Evolutionary conservation across 2,329 filamentous ascomycete genomes (phyloP).

Genomic region (Penicillium rolfsii): DNA sequence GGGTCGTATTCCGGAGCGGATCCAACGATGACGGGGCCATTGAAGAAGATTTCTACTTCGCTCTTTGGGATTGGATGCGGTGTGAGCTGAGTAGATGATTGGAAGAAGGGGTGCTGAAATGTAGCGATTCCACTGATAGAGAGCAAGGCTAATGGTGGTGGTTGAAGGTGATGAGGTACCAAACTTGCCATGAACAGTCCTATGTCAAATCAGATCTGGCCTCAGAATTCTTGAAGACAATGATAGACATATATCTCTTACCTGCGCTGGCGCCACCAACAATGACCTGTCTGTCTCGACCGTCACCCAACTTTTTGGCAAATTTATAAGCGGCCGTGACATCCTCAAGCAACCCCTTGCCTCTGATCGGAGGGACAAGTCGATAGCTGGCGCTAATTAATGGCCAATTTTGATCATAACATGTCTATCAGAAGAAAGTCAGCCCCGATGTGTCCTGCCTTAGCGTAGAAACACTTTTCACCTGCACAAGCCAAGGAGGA

Average conservation of each 20-base stretch:
- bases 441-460: neutral
- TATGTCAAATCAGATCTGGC: neutral
- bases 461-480: neutral
- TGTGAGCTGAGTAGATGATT: neutral
- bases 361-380: neutral
- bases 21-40: neutral
- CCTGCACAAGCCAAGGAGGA: constrained; percentile 2
- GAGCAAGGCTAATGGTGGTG: neutral
- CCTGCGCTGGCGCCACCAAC: constrained; percentile 2
- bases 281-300: neutral
- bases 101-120: constrained; percentile 5
- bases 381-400: constrained; percentile 3
- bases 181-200: constrained; percentile 3
- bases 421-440: neutral
- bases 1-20: neutral
- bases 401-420: neutral
- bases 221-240: too few relatives aligned
- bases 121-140: constrained; percentile 5
- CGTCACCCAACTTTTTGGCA: neutral
- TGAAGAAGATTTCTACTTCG: neutral
- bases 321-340: constrained; percentile 3
- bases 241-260: neutral
- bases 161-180: constrained; percentile 4
- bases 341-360: constrained; percentile 1
- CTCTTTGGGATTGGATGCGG: neutral